phyloP scores from a whole-genome alignment of 1,284 basidiomycete genomes.

The Marasmius sp. region DNA sequence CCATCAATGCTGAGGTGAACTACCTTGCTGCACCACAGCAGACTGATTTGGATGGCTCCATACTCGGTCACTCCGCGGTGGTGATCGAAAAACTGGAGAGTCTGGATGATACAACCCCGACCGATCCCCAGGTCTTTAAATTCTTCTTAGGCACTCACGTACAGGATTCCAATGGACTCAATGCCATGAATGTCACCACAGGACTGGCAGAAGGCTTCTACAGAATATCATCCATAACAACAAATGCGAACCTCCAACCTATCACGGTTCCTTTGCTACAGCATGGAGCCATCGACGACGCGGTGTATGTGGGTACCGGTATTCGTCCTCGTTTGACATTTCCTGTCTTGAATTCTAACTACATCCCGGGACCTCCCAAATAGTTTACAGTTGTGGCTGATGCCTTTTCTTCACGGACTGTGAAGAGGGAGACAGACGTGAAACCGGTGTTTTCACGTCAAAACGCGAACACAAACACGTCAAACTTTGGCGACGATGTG shows the following conservation, averaged over 20 bases:
- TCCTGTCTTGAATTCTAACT: background rate
- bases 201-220: conserved; percentile 29
- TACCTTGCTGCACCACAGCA: conserved; percentile 61
- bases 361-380: background rate
- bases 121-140: conserved; percentile 57
- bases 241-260: background rate
- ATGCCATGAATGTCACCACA: conserved; percentile 21
- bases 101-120: conserved; percentile 51
- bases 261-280: background rate
- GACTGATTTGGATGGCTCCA: conserved; percentile 52
- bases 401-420: too few species aligned
- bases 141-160: conserved; percentile 69
- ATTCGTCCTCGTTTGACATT: too few species aligned
- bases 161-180: conserved; percentile 37
- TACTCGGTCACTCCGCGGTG: conserved; percentile 65
- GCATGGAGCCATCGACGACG: background rate
- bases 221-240: conserved; percentile 10
- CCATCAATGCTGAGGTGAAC: conserved; percentile 52
- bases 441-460: too few species aligned
- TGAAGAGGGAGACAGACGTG: background rate
- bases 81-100: conserved; percentile 58
- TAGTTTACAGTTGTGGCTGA: background rate
- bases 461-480: background rate
- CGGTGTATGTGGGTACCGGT: background rate
- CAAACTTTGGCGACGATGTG: background rate